phyloP scores from a whole-genome alignment of 23 red algal genomes.

The Cyanidium caldarium region DNA sequence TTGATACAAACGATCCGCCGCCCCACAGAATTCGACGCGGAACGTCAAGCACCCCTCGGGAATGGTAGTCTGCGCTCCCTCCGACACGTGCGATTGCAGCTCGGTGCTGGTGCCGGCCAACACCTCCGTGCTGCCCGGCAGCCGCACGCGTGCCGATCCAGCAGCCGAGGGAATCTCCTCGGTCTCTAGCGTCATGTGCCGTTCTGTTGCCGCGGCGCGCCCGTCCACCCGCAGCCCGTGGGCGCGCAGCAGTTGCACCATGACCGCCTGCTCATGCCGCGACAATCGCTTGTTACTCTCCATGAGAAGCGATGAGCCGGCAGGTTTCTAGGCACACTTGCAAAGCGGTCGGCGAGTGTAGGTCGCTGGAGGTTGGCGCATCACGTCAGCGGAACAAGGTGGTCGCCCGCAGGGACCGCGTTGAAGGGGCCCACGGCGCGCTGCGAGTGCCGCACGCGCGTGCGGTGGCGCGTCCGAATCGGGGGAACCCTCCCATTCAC shows the following conservation, averaged over 20 bases:
- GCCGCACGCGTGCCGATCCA: not conserved
- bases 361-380: too few species aligned
- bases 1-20: constrained; percentile 1
- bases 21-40: constrained; percentile 11
- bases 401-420: too few species aligned
- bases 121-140: constrained; percentile 3
- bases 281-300: too few species aligned
- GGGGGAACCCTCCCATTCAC: too few species aligned
- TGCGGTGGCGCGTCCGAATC: too few species aligned
- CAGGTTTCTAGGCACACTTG: too few species aligned
- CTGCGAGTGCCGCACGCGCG: too few species aligned
- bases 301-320: too few species aligned
- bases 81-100: not conserved
- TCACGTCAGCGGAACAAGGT: too few species aligned
- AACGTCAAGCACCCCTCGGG: not conserved
- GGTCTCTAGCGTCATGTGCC: not conserved
- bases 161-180: constrained; percentile 13
- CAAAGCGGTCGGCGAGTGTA: too few species aligned
- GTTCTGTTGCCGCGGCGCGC: not conserved
- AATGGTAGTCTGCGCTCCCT: not conserved
- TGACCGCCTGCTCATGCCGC: not conserved
- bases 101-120: constrained; percentile 5
- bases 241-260: not conserved
- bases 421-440: too few species aligned
- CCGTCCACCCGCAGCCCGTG: constrained; percentile 9